These are phyloP conservation scores for Chaetomiaceae sp. DNA, from an alignment of 2,329 filamentous ascomycete species.

Conservation along the genomic window DNA sequence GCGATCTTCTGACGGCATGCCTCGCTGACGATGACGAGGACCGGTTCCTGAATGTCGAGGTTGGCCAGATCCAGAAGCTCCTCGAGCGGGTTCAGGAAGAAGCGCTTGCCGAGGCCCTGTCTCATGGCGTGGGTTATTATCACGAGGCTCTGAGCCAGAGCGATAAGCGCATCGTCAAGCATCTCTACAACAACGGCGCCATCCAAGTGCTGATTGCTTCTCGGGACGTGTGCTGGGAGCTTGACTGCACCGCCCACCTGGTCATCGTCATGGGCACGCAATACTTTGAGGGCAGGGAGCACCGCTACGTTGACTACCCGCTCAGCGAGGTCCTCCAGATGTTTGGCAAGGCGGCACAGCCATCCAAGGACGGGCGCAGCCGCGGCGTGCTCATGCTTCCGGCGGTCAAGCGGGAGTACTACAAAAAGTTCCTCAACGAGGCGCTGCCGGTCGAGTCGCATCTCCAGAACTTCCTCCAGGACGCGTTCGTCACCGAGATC, in stretches of 20 bases:
- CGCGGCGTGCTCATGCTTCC: conserved; percentile 97
- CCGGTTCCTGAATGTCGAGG: conserved; percentile 81
- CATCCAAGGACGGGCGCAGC: conserved; percentile 71
- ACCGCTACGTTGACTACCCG: conserved; percentile 94
- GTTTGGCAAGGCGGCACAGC: conserved; percentile 87
- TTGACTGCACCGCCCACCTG: conserved; percentile 81
- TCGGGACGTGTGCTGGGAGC: conserved; percentile 93
- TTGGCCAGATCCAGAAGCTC: conserved; percentile 75
- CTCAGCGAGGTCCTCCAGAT: conserved; percentile 94
- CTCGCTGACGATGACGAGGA: conserved; percentile 88
- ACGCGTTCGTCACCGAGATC: conserved; percentile 95
- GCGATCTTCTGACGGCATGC: conserved; percentile 83
- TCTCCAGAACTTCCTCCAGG: conserved; percentile 83
- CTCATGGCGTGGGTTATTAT: conserved; percentile 94
- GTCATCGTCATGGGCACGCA: conserved; percentile 98
- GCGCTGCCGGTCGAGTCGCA: conserved; percentile 94
- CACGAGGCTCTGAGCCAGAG: conserved; percentile 86
- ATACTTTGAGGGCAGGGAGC: conserved; percentile 93
- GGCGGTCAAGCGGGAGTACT: conserved; percentile 91
- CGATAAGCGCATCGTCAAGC: conserved; percentile 90
- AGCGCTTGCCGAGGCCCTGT: conserved; percentile 80
- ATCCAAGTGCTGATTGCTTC: conserved; percentile 75
- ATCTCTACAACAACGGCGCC: conserved; percentile 83
- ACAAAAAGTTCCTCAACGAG: conserved; percentile 97
- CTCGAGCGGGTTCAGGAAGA: conserved; percentile 80